phyloP scores from a whole-genome alignment of 306 rosid genomes.

The Cucurbita argyrosperma region DNA sequence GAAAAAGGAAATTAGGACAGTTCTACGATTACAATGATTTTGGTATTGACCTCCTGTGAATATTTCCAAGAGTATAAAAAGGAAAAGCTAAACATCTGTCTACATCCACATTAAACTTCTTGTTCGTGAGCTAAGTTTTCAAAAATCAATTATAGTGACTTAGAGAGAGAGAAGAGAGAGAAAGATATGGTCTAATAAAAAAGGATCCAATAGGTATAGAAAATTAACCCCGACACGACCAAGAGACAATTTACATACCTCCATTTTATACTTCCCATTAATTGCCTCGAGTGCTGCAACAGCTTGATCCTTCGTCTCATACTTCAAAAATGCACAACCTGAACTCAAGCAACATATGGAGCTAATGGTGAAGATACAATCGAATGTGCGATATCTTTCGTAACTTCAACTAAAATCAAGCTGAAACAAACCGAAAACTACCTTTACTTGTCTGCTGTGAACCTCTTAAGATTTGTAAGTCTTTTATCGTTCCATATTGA shows the following conservation, averaged over 20 bases:
- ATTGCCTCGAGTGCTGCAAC: constrained; percentile 71
- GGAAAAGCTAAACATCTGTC: not conserved
- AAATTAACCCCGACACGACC: constrained; percentile 3
- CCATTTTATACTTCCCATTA: constrained; percentile 89
- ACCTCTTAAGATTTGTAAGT: constrained; percentile 87
- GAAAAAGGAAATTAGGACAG: not conserved
- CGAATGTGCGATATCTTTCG: not conserved
- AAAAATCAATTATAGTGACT: not conserved
- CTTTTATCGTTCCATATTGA: constrained; percentile 58
- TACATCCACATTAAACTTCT: not conserved
- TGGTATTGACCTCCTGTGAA: not conserved
- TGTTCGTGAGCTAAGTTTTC: not conserved
- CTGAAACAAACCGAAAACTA: constrained; percentile 1
- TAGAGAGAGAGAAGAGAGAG: not conserved
- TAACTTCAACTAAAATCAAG: not conserved
- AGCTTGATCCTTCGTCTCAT: constrained; percentile 91
- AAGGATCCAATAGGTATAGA: not conserved
- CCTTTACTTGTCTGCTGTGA: constrained; percentile 97
- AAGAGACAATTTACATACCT: constrained; percentile 37
- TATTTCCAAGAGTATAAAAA: not conserved
- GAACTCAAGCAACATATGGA: not conserved
- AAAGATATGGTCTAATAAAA: not conserved
- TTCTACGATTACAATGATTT: not conserved
- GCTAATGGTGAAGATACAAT: constrained; percentile 7
- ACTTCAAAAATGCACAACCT: constrained; percentile 97